These are phyloP conservation scores for Cladosporium sp. DNA, from an alignment of 2,329 filamentous ascomycete species.

Conservation along the genomic window DNA sequence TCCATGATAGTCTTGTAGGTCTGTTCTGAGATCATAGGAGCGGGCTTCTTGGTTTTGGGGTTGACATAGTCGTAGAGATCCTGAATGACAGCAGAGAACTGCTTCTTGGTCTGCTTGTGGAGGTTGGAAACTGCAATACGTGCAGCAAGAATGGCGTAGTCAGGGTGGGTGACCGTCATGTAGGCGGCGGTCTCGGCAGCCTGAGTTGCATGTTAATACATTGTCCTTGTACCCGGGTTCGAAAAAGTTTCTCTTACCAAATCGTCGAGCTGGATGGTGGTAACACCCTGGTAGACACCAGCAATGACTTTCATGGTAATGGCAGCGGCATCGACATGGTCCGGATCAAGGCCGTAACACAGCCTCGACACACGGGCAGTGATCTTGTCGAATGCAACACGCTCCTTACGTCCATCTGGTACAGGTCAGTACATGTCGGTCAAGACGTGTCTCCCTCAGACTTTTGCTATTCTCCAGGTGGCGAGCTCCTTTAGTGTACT, in stretches of 20 bases:
- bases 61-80: constrained; percentile 97
- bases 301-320: constrained; percentile 99
- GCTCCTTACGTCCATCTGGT: constrained; percentile 96
- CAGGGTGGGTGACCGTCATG: constrained; percentile 98
- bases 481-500: background rate
- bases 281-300: constrained; percentile 97
- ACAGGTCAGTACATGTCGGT: background rate
- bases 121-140: constrained; percentile 99
- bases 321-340: constrained; percentile 93
- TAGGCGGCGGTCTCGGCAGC: constrained; percentile 98
- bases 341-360: constrained; percentile 94
- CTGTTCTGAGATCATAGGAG: constrained; percentile 91
- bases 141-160: constrained; percentile 96
- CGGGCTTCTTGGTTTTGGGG: constrained; percentile 76
- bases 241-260: constrained; percentile 61
- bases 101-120: constrained; percentile 99
- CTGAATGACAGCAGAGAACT: constrained; percentile 91
- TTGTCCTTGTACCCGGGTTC: background rate
- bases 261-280: constrained; percentile 93
- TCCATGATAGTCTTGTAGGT: constrained; percentile 93
- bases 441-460: background rate
- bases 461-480: background rate
- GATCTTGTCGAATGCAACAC: constrained; percentile 99
- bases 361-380: constrained; percentile 95
- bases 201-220: constrained; percentile 44